A percentile compares a stretch with the other conserved stretches of the same genome.
phyloP scores from a whole-genome alignment of 2,329 filamentous ascomycete genomes.

The Neonectria neomacrospora region DNA sequence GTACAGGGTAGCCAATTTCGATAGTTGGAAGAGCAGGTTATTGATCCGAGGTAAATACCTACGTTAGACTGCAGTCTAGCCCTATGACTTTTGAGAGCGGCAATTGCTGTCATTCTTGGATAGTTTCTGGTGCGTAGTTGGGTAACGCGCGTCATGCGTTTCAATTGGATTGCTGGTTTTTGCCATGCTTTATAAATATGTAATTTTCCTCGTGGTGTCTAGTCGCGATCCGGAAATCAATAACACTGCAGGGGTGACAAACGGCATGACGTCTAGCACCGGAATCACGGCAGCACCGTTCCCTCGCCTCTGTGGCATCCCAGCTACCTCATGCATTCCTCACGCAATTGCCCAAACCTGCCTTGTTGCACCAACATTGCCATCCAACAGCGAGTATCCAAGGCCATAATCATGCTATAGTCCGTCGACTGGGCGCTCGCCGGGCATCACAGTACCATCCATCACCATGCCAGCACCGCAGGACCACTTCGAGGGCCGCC shows the following conservation, averaged over 20 bases:
- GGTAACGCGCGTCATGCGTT: not conserved
- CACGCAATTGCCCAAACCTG: not conserved
- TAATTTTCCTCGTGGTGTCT: not conserved
- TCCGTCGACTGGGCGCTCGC: too few species aligned
- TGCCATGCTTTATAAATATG: too few species aligned
- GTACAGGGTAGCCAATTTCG: conserved; percentile 2
- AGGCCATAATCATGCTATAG: not conserved
- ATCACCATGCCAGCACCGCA: conserved; percentile 2
- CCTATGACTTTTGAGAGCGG: not conserved
- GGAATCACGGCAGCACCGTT: conserved; percentile 18
- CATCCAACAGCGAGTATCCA: not conserved
- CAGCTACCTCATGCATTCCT: conserved; percentile 7
- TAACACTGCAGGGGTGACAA: conserved; percentile 2
- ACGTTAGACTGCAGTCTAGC: too few species aligned
- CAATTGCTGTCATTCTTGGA: not conserved
- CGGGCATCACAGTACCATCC: not conserved
- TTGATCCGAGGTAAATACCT: not conserved
- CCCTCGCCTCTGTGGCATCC: conserved; percentile 11
- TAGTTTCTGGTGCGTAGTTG: not conserved
- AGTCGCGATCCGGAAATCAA: not conserved
- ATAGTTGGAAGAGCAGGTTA: not conserved
- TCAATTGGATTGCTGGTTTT: too few species aligned
- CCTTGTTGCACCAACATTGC: not conserved
- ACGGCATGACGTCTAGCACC: conserved; percentile 3
- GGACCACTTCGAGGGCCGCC: conserved; percentile 26